Base-by-base conservation (phyloP, 1,284 basidiomycete species). In the Ganoderma resinaceum region DNA sequence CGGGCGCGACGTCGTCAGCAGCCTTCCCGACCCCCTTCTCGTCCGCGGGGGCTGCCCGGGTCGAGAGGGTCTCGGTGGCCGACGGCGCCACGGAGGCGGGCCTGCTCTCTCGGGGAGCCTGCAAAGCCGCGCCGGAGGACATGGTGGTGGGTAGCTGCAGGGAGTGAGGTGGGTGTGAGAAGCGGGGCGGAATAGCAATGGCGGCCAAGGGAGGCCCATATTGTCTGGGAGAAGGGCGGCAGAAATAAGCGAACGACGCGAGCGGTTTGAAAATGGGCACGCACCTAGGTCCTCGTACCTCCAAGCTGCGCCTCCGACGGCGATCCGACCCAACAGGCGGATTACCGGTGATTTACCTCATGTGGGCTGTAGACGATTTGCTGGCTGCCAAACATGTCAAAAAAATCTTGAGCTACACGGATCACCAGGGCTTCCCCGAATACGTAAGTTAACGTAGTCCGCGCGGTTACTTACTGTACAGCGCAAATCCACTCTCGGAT, bases 231-330 rank as follows among this genome's bases (percentile, higher is more conserved):
- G 40, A 31, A 43, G 49, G 40, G 18, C 33, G 33, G 58, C 43
- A 62, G 53, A 66, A 66, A 66, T 66, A 66, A 49, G 53, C 37
- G 26, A 37, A 26, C 37, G 37, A 40, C n/a, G 20, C n/a, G n/a
- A n/a, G 12, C 35, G 1, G 35, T n/a, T 60, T 58, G 33, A 18
- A 29, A 55, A 33, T 55, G 4, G 31, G 52, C n/a, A 16, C 7
- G 18, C 31, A n/a, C n/a, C n/a, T n/a, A n/a, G n/a, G n/a, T n/a
- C n/a, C n/a, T n/a, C n/a, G 4, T 3, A 31, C 18, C 52, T 31
- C 16, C 9, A 31, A 3, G 3, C 23, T 33, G 29, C 52, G 29
- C 52, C 20, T 16, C 52, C 29, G 20, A 14, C 14, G 16, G 52
- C 29, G 46, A 49, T 49, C 46, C 46, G 46, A 26, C 46, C 46